Conservation (phyloP, 192 early-diverging fungal species). For the Entomortierella lignicola region DNA sequence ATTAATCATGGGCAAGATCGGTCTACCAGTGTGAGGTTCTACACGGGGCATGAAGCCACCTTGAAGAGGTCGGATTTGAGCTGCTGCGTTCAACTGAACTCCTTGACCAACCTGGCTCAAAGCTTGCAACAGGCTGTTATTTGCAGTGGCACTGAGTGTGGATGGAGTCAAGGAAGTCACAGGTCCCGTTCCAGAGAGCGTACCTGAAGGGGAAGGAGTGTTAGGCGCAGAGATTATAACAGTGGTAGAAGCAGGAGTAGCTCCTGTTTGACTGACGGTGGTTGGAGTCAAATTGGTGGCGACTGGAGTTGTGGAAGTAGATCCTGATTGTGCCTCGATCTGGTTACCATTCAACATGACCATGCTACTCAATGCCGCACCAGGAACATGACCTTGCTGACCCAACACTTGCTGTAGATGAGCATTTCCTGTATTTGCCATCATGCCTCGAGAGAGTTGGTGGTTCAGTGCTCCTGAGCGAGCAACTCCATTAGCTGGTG, state of each 20-base stretch:
- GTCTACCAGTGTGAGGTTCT: constrained; percentile 46
- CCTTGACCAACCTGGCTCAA: constrained; percentile 38
- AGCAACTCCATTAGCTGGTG: constrained; percentile 26
- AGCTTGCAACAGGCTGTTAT: constrained; percentile 22
- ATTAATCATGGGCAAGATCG: constrained; percentile 50
- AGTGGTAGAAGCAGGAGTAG: not conserved
- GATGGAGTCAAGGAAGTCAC: constrained; percentile 18
- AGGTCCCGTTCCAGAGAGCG: constrained; percentile 17
- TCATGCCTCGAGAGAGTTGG: constrained; percentile 41
- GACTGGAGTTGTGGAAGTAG: not conserved
- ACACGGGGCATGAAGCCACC: constrained; percentile 49
- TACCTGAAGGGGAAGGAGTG: not conserved
- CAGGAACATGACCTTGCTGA: constrained; percentile 21
- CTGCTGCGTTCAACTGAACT: constrained; percentile 14
- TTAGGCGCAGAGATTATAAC: not conserved
- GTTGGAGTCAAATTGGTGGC: not conserved
- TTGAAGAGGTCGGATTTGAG: constrained; percentile 47
- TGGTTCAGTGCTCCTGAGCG: constrained; percentile 34
- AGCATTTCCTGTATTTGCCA: constrained; percentile 16
- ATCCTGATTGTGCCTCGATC: constrained; percentile 21
- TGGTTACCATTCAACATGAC: constrained; percentile 53
- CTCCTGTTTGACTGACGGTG: not conserved
- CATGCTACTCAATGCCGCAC: constrained; percentile 27
- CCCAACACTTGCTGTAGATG: constrained; percentile 31
- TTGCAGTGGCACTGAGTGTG: constrained; percentile 5